Percentiles rank a stretch among this genome's conserved stretches.
phyloP scores from a whole-genome alignment of 2,329 filamentous ascomycete species.

The Verticillium zaregamsianum region DNA sequence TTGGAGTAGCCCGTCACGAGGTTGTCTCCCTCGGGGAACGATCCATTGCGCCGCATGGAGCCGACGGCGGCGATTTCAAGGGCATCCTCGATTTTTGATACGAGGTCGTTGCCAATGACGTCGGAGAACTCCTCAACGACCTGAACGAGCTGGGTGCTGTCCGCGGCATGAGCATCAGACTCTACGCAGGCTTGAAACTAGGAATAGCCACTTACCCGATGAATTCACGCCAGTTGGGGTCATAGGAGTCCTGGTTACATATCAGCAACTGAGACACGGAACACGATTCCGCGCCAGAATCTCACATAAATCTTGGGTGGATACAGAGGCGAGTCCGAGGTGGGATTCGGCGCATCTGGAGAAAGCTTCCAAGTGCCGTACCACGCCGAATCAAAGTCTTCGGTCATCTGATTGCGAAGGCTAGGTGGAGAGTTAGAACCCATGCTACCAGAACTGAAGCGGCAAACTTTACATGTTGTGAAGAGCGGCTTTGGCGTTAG shows the following conservation, averaged over 20 bases:
- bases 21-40: conserved; percentile 32
- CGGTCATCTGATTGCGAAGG: conserved; percentile 27
- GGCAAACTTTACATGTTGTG: conserved; percentile 24
- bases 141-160: conserved; percentile 27
- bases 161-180: too few relatives aligned
- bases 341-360: conserved; percentile 33
- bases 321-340: conserved; percentile 25
- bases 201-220: conserved; percentile 18
- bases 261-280: neutral
- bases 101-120: conserved; percentile 23
- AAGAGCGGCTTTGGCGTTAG: conserved; percentile 29
- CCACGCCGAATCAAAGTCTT: conserved; percentile 32
- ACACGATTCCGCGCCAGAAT: neutral
- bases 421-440: conserved; percentile 9
- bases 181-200: neutral
- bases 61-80: conserved; percentile 31
- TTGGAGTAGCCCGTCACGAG: conserved; percentile 35
- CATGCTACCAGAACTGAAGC: neutral
- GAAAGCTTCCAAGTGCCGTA: conserved; percentile 36
- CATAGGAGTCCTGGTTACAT: conserved; percentile 14
- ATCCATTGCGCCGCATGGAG: conserved; percentile 34
- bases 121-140: conserved; percentile 28
- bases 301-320: conserved; percentile 28
- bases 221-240: conserved; percentile 33
- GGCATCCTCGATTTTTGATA: conserved; percentile 29